phyloP scores from a whole-genome alignment of 306 rosid species.

The Begonia peltatifolia region DNA sequence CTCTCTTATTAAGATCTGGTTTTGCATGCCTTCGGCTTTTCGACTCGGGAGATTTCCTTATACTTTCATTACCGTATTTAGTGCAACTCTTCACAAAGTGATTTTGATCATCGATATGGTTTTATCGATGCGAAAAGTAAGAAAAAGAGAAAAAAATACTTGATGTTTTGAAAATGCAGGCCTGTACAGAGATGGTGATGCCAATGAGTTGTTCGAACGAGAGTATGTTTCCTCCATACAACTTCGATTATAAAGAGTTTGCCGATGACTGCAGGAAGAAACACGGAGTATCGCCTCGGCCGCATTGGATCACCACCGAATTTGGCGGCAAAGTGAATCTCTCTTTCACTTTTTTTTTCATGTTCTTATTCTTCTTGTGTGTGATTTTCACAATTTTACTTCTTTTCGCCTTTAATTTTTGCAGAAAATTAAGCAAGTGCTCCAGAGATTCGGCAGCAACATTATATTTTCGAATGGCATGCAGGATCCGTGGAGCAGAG shows the following conservation, averaged over 20 bases:
- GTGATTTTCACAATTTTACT: not conserved
- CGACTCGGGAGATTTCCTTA: too few relatives aligned
- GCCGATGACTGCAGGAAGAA: conserved; percentile 1
- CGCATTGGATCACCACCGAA: conserved; percentile 9
- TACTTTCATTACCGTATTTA: too few relatives aligned
- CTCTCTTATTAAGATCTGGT: too few relatives aligned
- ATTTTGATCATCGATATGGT: too few relatives aligned
- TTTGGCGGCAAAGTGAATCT: conserved; percentile 4
- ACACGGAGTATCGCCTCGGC: conserved; percentile 7
- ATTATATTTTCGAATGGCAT: conserved; percentile 10
- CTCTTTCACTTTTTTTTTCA: too few relatives aligned
- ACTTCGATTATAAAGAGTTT: conserved; percentile 6
- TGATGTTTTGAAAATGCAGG: conserved; percentile 1
- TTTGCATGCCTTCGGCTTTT: too few relatives aligned
- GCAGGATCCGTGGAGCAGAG: conserved; percentile 9
- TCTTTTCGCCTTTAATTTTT: not conserved
- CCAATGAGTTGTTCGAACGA: conserved; percentile 6
- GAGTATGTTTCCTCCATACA: conserved; percentile 5
- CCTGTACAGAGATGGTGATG: conserved; percentile 11
- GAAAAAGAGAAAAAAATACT: too few relatives aligned
- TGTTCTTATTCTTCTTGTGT: not conserved
- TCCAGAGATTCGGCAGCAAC: conserved; percentile 10
- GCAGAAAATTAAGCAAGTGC: conserved; percentile 6
- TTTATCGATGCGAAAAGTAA: too few relatives aligned
- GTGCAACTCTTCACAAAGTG: too few relatives aligned